Evolutionary conservation across 106 monocot species (phyloP).

Genomic region (Dioscorea dumetorum): DNA sequence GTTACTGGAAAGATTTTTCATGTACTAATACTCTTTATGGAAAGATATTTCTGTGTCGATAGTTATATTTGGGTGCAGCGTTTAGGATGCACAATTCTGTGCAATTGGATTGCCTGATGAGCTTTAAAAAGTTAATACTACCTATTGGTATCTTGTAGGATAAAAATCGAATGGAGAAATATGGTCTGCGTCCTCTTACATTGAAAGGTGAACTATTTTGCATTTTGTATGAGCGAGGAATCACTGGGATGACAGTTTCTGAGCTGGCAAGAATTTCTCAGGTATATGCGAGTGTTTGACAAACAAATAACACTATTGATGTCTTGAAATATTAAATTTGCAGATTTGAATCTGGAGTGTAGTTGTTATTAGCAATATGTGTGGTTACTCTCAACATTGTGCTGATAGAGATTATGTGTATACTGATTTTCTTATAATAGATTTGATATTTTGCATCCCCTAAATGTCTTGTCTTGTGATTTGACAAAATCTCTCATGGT

Average conservation of each 20-base stretch:
- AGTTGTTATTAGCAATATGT: neutral
- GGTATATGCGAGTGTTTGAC: conserved; percentile 21
- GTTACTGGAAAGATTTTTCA: too few relatives aligned
- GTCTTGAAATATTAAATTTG: too few relatives aligned
- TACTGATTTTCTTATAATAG: too few relatives aligned
- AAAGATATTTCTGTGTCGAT: too few relatives aligned
- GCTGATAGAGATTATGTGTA: too few relatives aligned
- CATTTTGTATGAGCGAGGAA: conserved; percentile 70
- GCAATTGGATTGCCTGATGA: neutral
- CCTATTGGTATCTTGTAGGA: conserved; percentile 34
- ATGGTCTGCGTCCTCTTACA: conserved; percentile 71
- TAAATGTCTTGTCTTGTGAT: neutral
- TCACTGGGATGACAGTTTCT: conserved; percentile 51
- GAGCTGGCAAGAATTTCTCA: conserved; percentile 72
- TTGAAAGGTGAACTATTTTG: conserved; percentile 78
- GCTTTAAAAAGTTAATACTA: neutral
- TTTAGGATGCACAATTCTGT: too few relatives aligned
- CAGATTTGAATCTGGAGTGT: too few relatives aligned
- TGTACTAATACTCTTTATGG: too few relatives aligned
- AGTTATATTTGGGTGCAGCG: too few relatives aligned
- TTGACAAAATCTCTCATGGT: neutral
- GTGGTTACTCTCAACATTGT: neutral
- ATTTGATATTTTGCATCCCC: too few relatives aligned
- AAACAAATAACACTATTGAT: too few relatives aligned
- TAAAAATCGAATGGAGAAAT: conserved; percentile 57